phyloP scores from a whole-genome alignment of 495 filamentous ascomycete genomes.

The Aspergillus steynii region DNA sequence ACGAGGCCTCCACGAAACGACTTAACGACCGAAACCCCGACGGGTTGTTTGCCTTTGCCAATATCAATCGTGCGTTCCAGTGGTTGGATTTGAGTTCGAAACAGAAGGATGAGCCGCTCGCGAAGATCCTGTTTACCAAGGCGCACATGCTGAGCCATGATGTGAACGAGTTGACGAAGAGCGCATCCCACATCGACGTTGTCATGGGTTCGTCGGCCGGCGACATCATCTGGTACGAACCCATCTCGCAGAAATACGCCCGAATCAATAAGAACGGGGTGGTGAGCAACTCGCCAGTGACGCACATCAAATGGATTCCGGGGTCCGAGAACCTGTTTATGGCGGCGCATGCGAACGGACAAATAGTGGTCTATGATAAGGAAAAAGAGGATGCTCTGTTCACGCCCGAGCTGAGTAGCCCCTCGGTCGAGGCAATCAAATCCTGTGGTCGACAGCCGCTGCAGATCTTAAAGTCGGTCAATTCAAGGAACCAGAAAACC shows the following conservation, averaged over 20 bases:
- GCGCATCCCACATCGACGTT: constrained; percentile 76
- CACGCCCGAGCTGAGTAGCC: constrained; percentile 52
- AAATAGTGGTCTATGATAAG: constrained; percentile 96
- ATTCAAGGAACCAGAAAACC: constrained; percentile 87
- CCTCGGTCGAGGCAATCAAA: constrained; percentile 43
- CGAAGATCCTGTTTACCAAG: constrained; percentile 95
- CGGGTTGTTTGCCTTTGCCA: constrained; percentile 87
- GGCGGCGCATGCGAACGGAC: constrained; percentile 89
- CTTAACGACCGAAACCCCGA: constrained; percentile 75
- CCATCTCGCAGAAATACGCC: constrained; percentile 92
- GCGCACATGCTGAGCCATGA: constrained; percentile 95
- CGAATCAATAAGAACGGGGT: constrained; percentile 95
- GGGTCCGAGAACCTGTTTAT: constrained; percentile 93
- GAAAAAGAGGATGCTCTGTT: constrained; percentile 94
- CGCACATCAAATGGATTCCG: constrained; percentile 89
- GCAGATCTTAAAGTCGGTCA: constrained; percentile 80
- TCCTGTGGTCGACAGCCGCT: constrained; percentile 46
- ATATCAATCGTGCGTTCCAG: constrained; percentile 91
- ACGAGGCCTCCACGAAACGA: constrained; percentile 76
- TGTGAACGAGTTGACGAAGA: constrained; percentile 82
- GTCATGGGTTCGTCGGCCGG: constrained; percentile 94
- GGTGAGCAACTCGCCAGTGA: constrained; percentile 82
- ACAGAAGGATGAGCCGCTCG: constrained; percentile 75
- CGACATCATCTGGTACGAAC: constrained; percentile 99
- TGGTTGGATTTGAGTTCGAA: constrained; percentile 68